phyloP scores from a whole-genome alignment of 208 protist species.

The Endotrypanum monterogeii region DNA sequence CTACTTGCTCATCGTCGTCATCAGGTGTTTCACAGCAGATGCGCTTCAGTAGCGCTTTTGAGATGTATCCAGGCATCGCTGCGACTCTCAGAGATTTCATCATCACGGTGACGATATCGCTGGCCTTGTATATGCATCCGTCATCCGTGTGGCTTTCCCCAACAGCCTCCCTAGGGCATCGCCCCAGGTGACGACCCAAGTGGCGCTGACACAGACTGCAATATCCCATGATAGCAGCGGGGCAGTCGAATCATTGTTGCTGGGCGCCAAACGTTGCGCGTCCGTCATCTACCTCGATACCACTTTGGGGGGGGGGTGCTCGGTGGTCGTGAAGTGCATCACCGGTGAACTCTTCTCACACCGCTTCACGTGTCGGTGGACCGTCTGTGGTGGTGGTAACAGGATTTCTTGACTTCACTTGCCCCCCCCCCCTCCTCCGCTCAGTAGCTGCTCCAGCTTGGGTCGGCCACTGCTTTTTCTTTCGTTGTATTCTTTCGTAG shows the following conservation, averaged over 20 bases:
- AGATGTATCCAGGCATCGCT: conserved; percentile 21
- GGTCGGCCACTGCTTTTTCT: neutral
- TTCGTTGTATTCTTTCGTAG: too few species aligned
- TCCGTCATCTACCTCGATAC: neutral
- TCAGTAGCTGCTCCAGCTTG: too few species aligned
- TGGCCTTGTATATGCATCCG: neutral
- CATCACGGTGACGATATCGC: neutral
- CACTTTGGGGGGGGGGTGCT: neutral
- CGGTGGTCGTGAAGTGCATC: neutral
- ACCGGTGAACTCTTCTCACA: neutral
- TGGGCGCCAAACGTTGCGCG: neutral
- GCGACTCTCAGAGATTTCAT: neutral
- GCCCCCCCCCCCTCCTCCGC: neutral
- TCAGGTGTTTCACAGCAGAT: neutral
- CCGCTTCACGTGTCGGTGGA: neutral
- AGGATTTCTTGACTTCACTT: neutral
- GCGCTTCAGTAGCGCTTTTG: conserved; percentile 6
- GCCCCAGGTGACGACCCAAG: neutral
- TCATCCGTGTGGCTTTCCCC: neutral
- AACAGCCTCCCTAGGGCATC: neutral
- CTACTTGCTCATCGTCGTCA: neutral
- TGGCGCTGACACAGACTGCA: neutral
- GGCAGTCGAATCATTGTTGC: neutral
- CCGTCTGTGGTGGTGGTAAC: neutral
- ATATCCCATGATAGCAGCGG: neutral